Evolutionary conservation across 805 yeast genomes (phyloP).

Genomic region (Yarrowia phangngaensis): DNA sequence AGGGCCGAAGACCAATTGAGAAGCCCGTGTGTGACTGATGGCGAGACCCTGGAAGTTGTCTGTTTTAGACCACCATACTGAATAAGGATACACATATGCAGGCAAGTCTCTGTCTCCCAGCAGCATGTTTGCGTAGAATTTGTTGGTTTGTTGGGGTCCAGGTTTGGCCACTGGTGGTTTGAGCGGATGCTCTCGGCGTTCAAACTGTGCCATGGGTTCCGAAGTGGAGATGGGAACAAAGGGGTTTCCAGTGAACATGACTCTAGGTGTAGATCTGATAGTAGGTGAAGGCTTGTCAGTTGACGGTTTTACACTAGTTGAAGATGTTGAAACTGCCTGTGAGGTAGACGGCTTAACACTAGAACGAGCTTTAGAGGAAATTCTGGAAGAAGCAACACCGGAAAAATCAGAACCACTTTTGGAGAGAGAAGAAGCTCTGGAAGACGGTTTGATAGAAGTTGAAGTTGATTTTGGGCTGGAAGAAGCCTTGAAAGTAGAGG

Average conservation of each 20-base stretch:
- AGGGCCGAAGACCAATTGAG: constrained; percentile 47
- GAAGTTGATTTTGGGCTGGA: too few species aligned
- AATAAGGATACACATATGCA: constrained; percentile 65
- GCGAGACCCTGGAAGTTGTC: constrained; percentile 54
- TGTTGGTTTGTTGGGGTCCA: constrained; percentile 50
- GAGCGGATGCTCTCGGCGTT: constrained; percentile 22
- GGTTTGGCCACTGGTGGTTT: constrained; percentile 4
- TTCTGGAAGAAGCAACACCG: too few species aligned
- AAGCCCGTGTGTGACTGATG: constrained; percentile 51
- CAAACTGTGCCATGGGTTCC: constrained; percentile 15
- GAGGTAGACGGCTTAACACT: too few species aligned
- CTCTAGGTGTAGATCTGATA: too few species aligned
- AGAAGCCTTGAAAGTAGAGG: too few species aligned
- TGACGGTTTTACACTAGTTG: too few species aligned
- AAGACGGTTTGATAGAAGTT: too few species aligned
- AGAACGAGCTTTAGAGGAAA: too few species aligned
- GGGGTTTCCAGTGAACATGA: constrained; percentile 26
- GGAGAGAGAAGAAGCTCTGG: too few species aligned
- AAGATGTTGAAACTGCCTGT: too few species aligned
- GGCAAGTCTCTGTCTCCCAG: constrained; percentile 53
- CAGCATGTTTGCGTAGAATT: constrained; percentile 65
- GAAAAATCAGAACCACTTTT: too few species aligned
- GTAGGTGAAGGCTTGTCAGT: too few species aligned
- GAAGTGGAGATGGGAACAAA: constrained; percentile 8
- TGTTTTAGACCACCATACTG: constrained; percentile 51